Base-by-base conservation (phyloP, 148 eudicot species). In the Salicornia ramosissima region DNA sequence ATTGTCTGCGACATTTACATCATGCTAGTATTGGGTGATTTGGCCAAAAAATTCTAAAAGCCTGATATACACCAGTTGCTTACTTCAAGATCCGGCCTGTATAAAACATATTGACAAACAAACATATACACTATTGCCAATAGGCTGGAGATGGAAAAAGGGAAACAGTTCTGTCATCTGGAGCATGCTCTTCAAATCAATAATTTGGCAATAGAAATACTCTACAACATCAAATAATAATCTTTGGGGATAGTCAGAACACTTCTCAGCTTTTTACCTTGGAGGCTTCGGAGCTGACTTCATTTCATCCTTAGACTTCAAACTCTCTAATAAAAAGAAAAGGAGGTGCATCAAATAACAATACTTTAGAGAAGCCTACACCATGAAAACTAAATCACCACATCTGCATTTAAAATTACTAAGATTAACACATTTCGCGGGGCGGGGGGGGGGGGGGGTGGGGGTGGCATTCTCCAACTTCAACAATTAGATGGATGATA, bases 231-330 rank as follows among this genome's bases (percentile, higher is more conserved):
- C 46, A 63, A 12, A 71, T 59, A n/a, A 36, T 36, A 3, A 36
- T n/a, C n/a, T n/a, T 3, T 4, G 40, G 40, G 24, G 47, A 5
- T 51, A 40, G 2, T 33, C 42, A 14, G 31, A 14, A 28, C 52
- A 60, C 66, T 46, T 40, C 6, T 10, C 43, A 10, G 28, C 55
- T 18, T 55, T 46, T 74, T 82, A 90, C 95, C 97, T 81, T 39
- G 84, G 78, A 31, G 83, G 88, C 95, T 94, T 81, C 39, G 84
- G 78, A 31, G 82, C 81, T 72, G 87, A 77, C 70, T 83, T 72
- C 64, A 79, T 79, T 67, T 29, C 82, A 10, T 77, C 78, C 79
- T 71, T 81, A 14, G 80, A 59, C 46, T 70, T 84, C 42, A 81
- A 74, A 74, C 68, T 80, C 69, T 77, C 89, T 88, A 83, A 45